Conservation (phyloP, 371 early-diverging fungal genomes). For the Parasitella parasitica region DNA sequence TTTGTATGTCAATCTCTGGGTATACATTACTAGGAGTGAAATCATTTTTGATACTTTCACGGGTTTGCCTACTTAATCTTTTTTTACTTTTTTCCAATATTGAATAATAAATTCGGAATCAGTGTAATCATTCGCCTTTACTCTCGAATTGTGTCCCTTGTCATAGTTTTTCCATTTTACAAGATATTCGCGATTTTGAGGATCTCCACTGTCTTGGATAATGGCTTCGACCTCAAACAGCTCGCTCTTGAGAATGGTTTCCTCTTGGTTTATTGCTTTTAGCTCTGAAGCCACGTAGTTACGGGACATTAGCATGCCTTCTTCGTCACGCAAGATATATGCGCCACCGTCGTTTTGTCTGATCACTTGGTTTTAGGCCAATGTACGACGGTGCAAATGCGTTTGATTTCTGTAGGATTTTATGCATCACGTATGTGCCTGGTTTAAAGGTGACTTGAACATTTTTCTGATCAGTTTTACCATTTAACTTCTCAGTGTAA, state of each 20-base stretch:
- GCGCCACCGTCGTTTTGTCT: constrained; percentile 6
- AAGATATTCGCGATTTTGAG: neutral
- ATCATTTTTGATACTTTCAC: too few relatives aligned
- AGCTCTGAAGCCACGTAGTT: constrained; percentile 10
- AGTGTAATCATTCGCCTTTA: constrained; percentile 3
- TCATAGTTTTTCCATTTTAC: constrained; percentile 14
- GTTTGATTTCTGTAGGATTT: neutral
- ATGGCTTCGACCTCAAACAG: constrained; percentile 3
- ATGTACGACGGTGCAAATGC: neutral
- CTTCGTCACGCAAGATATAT: constrained; percentile 15
- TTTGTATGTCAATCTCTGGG: too few relatives aligned
- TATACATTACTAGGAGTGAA: too few relatives aligned
- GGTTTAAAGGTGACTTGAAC: neutral
- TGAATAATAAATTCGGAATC: neutral
- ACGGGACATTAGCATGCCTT: constrained; percentile 5
- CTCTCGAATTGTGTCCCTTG: constrained; percentile 1
- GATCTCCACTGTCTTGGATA: neutral
- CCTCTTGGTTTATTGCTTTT: constrained; percentile 16
- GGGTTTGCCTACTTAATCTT: too few relatives aligned
- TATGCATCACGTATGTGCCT: neutral
- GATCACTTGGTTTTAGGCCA: constrained; percentile 16
- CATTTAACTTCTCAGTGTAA: too few relatives aligned
- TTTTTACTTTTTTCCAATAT: constrained; percentile 1
- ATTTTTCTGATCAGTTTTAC: neutral
- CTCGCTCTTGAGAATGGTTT: constrained; percentile 1